These are phyloP conservation scores for Scortechinia acanthostroma DNA, from an alignment of 2,329 filamentous ascomycete species.

Conservation along the genomic window DNA sequence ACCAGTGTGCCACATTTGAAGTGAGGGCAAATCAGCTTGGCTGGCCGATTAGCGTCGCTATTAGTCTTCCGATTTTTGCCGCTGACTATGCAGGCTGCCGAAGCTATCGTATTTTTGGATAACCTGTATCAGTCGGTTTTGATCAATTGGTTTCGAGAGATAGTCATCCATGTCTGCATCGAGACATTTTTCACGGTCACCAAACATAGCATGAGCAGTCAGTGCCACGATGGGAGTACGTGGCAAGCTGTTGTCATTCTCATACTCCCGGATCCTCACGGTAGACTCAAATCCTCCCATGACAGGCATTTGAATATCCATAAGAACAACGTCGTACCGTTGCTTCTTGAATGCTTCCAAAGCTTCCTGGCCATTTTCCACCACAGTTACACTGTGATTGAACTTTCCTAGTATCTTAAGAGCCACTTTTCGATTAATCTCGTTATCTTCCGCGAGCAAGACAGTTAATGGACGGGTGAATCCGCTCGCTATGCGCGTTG, in stretches of 20 bases:
- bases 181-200: conserved; percentile 94
- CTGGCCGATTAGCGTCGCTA: too few species aligned
- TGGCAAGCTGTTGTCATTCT: conserved; percentile 71
- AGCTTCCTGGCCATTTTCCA: conserved; percentile 89
- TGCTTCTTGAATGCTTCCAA: conserved; percentile 86
- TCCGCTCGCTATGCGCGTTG: conserved; percentile 82
- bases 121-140: conserved; percentile 94
- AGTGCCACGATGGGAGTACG: conserved; percentile 93
- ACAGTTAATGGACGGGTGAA: conserved; percentile 95
- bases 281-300: conserved; percentile 98
- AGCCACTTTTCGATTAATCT: conserved; percentile 92
- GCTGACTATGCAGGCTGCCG: too few species aligned
- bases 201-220: conserved; percentile 97
- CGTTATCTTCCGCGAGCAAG: conserved; percentile 89
- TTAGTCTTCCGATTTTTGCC: too few species aligned
- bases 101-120: too few species aligned
- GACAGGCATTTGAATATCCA: conserved; percentile 99
- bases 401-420: conserved; percentile 98
- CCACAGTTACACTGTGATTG: conserved; percentile 84
- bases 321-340: conserved; percentile 91
- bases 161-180: conserved; percentile 99
- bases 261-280: conserved; percentile 90
- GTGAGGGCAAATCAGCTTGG: too few species aligned
- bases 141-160: conserved; percentile 88
- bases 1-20: too few species aligned